Evolutionary conservation across 2,329 filamentous ascomycete genomes (phyloP), one percentile per base, ranked within the genome.

Genomic region (Xenoacremonium recifei): DNA sequence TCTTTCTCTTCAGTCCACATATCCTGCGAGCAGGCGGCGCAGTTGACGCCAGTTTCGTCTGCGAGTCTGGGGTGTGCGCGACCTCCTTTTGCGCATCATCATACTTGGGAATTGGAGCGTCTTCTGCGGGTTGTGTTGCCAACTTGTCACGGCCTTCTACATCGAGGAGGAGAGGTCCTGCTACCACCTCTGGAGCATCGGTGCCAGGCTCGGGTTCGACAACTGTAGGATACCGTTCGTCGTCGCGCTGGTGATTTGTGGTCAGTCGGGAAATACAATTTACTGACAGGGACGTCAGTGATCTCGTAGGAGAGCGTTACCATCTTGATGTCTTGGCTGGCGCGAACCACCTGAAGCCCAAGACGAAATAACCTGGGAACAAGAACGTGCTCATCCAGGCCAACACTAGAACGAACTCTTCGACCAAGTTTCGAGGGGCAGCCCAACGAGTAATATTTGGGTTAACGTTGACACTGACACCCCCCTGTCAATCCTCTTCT

Each of bases 201-300:
- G 27, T 15, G 15, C 21, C 33, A 18, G 40, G 33, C 12, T 25
- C 38, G 21, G 37, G 34, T 13, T 33, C 29, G 21, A 48, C 44
- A 19, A 48, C 39, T 9, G 38, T 51, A 6, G 49, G 49, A 44
- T 51, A 51, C 34, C 42, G 42, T 39, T 51, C 49, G 35, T 51
- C 49, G 32, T 50, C 49, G 21, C 44, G 49, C 49, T 51, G 35
- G n/a, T n/a, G n/a, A n/a, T n/a, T n/a, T n/a, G n/a, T n/a, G n/a
- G n/a, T n/a, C n/a, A n/a, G n/a, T n/a, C n/a, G n/a, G n/a, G n/a
- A n/a, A n/a, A n/a, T n/a, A n/a, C n/a, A n/a, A n/a, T n/a, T n/a
- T n/a, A n/a, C n/a, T n/a, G n/a, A n/a, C n/a, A n/a, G n/a, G n/a
- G n/a, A n/a, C n/a, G n/a, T n/a, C n/a, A n/a, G n/a, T n/a, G n/a